A percentile compares a stretch with the other conserved stretches of the same genome.
These are phyloP conservation scores for Akanthomyces uredinophilus DNA, from an alignment of 2,329 filamentous ascomycete species.

Conservation along the genomic window DNA sequence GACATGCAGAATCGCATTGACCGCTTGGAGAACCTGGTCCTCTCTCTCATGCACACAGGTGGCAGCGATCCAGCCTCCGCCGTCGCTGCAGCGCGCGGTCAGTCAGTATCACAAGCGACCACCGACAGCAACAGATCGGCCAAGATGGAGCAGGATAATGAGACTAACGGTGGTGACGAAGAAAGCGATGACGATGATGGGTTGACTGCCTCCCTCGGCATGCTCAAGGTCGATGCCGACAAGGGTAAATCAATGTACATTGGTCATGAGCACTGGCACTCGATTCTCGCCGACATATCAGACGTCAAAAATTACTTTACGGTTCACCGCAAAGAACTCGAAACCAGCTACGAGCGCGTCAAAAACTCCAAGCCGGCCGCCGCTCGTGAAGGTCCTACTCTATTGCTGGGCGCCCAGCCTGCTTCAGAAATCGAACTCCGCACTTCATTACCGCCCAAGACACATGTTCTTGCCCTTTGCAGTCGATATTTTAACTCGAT, in stretches of 20 bases:
- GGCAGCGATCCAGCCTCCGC: conserved; percentile 42
- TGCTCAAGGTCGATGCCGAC: conserved; percentile 73
- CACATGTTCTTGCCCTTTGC: conserved; percentile 78
- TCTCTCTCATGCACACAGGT: conserved; percentile 91
- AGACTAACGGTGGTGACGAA: conserved; percentile 48
- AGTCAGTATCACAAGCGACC: conserved; percentile 32
- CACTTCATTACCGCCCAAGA: conserved; percentile 72
- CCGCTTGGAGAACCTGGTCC: conserved; percentile 82
- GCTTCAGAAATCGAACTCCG: conserved; percentile 73
- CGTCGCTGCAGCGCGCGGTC: conserved; percentile 27
- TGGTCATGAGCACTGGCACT: conserved; percentile 79
- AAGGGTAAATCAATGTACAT: conserved; percentile 76
- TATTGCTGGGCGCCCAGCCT: conserved; percentile 70
- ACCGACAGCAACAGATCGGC: conserved; percentile 42
- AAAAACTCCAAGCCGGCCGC: conserved; percentile 59
- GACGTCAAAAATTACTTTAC: conserved; percentile 91
- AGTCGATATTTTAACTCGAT: conserved; percentile 86
- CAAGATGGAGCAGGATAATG: conserved; percentile 52
- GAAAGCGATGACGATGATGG: conserved; percentile 67
- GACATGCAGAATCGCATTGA: conserved; percentile 99
- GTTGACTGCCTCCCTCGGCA: conserved; percentile 67
- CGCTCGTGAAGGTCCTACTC: conserved; percentile 62
- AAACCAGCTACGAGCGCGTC: conserved; percentile 73
- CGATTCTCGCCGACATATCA: conserved; percentile 73
- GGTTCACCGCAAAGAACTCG: conserved; percentile 81